Conservation (phyloP, 1,284 basidiomycete genomes). For the Ustilago tritici region DNA sequence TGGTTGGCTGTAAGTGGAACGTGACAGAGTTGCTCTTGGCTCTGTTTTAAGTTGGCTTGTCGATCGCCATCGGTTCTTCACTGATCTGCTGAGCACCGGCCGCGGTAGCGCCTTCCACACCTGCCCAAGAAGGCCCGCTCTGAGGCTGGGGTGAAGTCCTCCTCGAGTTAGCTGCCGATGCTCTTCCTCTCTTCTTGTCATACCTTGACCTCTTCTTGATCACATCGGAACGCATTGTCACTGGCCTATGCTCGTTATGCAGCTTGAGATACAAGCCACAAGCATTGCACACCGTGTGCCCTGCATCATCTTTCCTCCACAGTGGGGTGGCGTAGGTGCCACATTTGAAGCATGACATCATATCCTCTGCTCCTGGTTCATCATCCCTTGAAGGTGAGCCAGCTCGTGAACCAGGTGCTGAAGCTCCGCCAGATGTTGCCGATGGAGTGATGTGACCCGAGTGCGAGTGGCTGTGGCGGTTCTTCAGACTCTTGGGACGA, state of each 20-base stretch:
- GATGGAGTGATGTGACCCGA: constrained; percentile 51
- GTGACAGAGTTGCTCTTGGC: constrained; percentile 33
- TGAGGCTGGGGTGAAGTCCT: constrained; percentile 48
- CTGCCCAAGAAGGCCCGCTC: constrained; percentile 6
- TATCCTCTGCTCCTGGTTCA: constrained; percentile 34
- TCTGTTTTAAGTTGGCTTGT: constrained; percentile 16
- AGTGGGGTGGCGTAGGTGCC: constrained; percentile 66
- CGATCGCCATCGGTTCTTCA: constrained; percentile 29
- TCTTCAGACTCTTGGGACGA: constrained; percentile 62
- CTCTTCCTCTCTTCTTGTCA: constrained; percentile 51
- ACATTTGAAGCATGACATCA: constrained; percentile 65
- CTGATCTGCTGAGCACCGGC: neutral
- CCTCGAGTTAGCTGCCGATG: constrained; percentile 29
- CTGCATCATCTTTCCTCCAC: constrained; percentile 65
- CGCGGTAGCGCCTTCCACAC: neutral
- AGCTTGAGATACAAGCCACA: constrained; percentile 65
- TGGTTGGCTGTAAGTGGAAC: constrained; percentile 21
- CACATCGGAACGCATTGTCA: constrained; percentile 64
- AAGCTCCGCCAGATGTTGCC: constrained; percentile 47
- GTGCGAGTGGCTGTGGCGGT: constrained; percentile 51
- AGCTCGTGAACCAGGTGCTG: constrained; percentile 36
- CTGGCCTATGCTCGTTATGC: constrained; percentile 61
- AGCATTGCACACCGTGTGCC: constrained; percentile 65
- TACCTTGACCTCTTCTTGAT: constrained; percentile 66
- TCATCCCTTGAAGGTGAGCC: constrained; percentile 38